Base-by-base conservation (phyloP, 169 alveolate species). In the Eimeria sp. region DNA sequence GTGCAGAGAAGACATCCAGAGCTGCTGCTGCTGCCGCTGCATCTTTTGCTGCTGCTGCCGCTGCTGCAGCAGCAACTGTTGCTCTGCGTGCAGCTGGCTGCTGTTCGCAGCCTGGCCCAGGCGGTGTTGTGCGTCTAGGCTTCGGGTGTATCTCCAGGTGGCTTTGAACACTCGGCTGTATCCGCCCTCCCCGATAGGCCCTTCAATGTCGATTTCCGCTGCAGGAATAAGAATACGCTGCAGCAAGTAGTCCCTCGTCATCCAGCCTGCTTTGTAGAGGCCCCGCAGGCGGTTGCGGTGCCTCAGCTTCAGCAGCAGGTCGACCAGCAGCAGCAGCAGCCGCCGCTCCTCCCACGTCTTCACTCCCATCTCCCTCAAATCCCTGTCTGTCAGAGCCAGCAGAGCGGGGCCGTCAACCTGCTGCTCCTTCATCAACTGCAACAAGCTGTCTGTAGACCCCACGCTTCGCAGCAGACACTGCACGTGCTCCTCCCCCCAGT, bases 111-210 rank as follows among this genome's bases (percentile, higher is more conserved):
- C 57, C 49, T 11, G 51, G 57, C 75, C 91, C 18, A 27, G 54
- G 80, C 84, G 78, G 54, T 70, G 95, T 30, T 70, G 95, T 22
- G 70, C 72, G 47, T 83, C 96, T 40, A 93, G 94, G 14, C 84
- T 95, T 43, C 98, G 98, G 61, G 95, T 97, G 78, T 96, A 89
- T 82, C 89, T 86, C 98, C 98, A 98, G 45, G 94, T 88, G 27
- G 98, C 99, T 72, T 96, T 78, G 92, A 95, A 98, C 7, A 98
- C 99, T 49, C 97, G 97, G 87, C 99, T 98, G 95, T 98, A 98
- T 27, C 99, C 98, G 22, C 99, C 99, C 51, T 97, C 98, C 16
- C 98, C 99, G 30, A 98, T 86, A 45, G 96, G 95, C 34, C 97
- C 96, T 49, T 97, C 94, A 45, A 97, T 72, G n/a, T 82, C 94